These are phyloP conservation scores for Schizosaccharomyces versatilis DNA, from an alignment of 1,139 yeast genomes.

Conservation along the genomic window DNA sequence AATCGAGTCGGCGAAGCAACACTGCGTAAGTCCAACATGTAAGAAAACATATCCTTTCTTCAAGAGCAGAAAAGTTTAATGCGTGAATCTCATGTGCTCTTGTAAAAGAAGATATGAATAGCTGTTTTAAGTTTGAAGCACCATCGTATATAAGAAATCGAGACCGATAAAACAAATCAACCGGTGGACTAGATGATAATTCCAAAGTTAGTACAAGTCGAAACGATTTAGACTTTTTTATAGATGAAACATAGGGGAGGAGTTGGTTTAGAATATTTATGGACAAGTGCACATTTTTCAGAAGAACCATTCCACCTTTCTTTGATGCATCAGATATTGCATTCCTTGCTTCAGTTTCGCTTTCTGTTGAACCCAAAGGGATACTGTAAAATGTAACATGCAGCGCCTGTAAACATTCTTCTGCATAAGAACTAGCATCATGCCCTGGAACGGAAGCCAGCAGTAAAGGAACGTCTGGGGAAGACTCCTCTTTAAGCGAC, in stretches of 20 bases:
- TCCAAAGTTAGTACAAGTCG: not conserved
- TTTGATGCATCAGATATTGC: conserved; percentile 28
- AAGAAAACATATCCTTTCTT: conserved; percentile 24
- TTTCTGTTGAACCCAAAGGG: conserved; percentile 63
- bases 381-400: conserved; percentile 23
- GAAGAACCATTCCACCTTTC: conserved; percentile 41
- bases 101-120: not conserved
- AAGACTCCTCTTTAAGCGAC: not conserved
- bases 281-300: conserved; percentile 64
- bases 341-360: conserved; percentile 32
- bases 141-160: not conserved
- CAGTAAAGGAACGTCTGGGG: no score
- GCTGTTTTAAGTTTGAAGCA: not conserved
- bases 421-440: conserved; percentile 43
- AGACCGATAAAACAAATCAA: not conserved
- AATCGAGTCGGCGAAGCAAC: conserved; percentile 36
- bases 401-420: conserved; percentile 22
- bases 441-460: conserved; percentile 21
- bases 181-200: not conserved
- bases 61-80: not conserved
- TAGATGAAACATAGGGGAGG: no score
- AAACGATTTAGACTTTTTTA: not conserved
- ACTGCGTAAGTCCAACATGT: conserved; percentile 52
- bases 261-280: conserved; percentile 23
- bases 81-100: no score